Percentiles rank a stretch among this genome's conserved stretches.
phyloP scores from a whole-genome alignment of 2,329 filamentous ascomycete species.

The Sarocladium strictum region DNA sequence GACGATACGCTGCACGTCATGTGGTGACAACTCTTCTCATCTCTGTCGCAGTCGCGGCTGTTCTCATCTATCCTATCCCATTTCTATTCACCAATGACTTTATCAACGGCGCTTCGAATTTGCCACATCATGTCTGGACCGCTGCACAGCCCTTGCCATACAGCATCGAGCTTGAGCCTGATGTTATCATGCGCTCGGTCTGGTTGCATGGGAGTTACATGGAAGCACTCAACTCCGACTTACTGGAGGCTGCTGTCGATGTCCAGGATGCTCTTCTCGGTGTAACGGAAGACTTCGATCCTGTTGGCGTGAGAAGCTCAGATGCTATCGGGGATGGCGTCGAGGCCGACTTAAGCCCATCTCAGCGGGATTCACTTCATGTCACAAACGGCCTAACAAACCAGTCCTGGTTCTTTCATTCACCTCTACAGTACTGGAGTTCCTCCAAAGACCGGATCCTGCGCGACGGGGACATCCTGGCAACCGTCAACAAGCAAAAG shows the following conservation, averaged over 20 bases:
- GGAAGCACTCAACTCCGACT: slow-evolving; percentile 60
- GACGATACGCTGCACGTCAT: slow-evolving; percentile 64
- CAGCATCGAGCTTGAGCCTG: slow-evolving; percentile 44
- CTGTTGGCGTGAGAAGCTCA: slow-evolving; percentile 29
- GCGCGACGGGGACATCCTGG: slow-evolving; percentile 56
- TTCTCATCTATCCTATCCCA: slow-evolving; percentile 68
- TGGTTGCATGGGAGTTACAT: slow-evolving; percentile 82
- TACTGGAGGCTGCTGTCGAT: slow-evolving; percentile 60
- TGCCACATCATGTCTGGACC: slow-evolving; percentile 79
- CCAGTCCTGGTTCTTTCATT: slow-evolving; percentile 72
- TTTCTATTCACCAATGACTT: slow-evolving; percentile 70
- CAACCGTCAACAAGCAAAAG: slow-evolving; percentile 62
- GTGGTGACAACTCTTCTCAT: slow-evolving; percentile 68
- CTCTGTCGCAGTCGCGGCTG: slow-evolving; percentile 64
- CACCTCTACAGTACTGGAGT: slow-evolving; percentile 77
- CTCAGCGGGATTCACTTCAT: slow-evolving; percentile 50
- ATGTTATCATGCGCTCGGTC: slow-evolving; percentile 76
- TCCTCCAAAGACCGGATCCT: slow-evolving; percentile 55
- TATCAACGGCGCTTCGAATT: slow-evolving; percentile 62
- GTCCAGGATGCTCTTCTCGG: slow-evolving; percentile 67
- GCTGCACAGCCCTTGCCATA: slow-evolving; percentile 59
- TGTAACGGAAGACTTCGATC: slow-evolving; percentile 49
- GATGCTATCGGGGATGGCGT: slow-evolving; percentile 18
- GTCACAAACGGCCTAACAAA: slow-evolving; percentile 54
- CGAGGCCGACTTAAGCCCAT: slow-evolving; percentile 31